A percentile compares a stretch with the other conserved stretches of the same genome.
phyloP scores from a whole-genome alignment of 495 filamentous ascomycete genomes.

The Usnea hakonensis region DNA sequence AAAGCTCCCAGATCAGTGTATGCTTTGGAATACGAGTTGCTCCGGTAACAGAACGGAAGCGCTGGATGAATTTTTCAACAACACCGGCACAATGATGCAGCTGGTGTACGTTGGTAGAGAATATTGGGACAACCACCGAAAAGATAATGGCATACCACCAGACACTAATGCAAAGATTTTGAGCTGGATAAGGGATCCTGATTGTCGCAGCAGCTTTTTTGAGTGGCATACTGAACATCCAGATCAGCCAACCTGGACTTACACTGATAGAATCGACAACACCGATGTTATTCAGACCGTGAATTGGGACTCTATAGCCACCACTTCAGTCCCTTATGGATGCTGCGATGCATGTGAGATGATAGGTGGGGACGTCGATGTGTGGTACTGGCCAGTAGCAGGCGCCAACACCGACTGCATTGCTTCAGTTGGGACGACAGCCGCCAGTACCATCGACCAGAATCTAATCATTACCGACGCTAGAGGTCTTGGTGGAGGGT shows the following conservation, averaged over 20 bases:
- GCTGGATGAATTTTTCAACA: background rate
- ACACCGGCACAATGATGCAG: background rate
- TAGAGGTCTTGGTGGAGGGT: background rate
- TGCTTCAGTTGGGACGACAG: constrained; percentile 1
- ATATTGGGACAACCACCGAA: background rate
- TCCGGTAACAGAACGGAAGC: background rate
- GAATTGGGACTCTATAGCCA: background rate
- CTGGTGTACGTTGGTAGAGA: background rate
- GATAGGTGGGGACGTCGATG: constrained; percentile 1
- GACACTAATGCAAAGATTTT: background rate
- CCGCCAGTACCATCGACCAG: background rate
- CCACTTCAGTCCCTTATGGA: background rate
- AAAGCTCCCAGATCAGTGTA: background rate
- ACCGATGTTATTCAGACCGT: background rate
- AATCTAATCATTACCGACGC: background rate
- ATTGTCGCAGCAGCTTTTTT: background rate
- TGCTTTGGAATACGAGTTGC: background rate
- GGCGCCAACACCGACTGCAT: constrained; percentile 5
- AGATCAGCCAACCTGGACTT: constrained; percentile 1
- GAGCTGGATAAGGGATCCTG: constrained; percentile 8
- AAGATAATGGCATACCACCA: background rate
- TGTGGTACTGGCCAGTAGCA: constrained; percentile 8
- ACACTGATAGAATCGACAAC: background rate
- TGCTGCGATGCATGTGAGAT: constrained; percentile 6
- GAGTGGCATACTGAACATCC: constrained; percentile 5